Base-by-base conservation (phyloP, 164 flowering plant genomes). In the Litsea cubeba region DNA sequence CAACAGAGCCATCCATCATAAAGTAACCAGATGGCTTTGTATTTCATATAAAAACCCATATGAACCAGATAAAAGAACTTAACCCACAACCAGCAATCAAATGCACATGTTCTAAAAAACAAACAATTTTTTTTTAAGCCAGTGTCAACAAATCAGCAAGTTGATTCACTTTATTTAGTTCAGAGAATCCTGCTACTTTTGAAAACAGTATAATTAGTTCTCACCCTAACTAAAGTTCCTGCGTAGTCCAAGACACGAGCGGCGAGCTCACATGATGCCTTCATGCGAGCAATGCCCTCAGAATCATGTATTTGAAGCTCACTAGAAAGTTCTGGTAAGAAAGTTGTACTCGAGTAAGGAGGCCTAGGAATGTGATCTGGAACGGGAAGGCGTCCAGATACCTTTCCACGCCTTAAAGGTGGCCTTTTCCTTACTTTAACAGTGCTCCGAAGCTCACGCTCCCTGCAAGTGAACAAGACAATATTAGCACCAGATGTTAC, bases 331-430 rank as follows among this genome's bases (percentile, higher is more conserved):
- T 85, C 95, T 23, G 99, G 98, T 73, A 90, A 65, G 66, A 32
- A 3, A 71, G 18, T 70, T 30, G 94, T 80, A 77, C 82, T 81
- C 17, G 85, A 83, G 80, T 96, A 96, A 58, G 99, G 95, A 74
- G 99, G 99, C 81, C 67, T 91, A n/a, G 71, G 90, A 74, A 96
- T 94, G 69, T 92, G 87, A 68, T 90, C 97, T 62, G 99, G 97
- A 67, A 96, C 97, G 24, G 87, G 84, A 32, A 88, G 91, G 15
- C 79, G 78, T 5, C 82, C 88, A 3, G 99, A 93, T 25, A 96
- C 97, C 79, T 79, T 92, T 72, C 95, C 95, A 68, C 88, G 94
- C 84, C 87, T 86, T 73, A 96, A 80, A 64, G 93, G 97, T 23
- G 85, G 86, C 65, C 83, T 78, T 79, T 81, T 87, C 75, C 54